These are phyloP conservation scores for Coriolopsis trogii DNA, from an alignment of 1,284 basidiomycete species.

Conservation along the genomic window DNA sequence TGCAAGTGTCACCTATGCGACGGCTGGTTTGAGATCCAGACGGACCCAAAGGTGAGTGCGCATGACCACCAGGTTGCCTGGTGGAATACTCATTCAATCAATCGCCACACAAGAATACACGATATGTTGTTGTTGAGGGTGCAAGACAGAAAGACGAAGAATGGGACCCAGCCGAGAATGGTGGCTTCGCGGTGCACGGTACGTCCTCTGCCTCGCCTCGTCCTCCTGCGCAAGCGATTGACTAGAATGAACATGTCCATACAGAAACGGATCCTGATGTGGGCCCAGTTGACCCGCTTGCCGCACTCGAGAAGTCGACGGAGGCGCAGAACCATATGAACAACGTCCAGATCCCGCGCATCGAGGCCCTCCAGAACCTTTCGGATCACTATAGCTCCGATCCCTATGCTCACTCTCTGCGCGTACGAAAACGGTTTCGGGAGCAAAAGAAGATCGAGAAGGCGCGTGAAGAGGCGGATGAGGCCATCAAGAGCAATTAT, in stretches of 20 bases:
- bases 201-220: no score
- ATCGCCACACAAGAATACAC: constrained; percentile 73
- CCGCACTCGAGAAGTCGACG: constrained; percentile 85
- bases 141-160: constrained; percentile 92
- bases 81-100: background rate
- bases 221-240: no score
- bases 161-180: constrained; percentile 96
- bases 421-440: constrained; percentile 81
- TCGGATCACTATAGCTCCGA: constrained; percentile 81
- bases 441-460: constrained; percentile 81
- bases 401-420: constrained; percentile 80
- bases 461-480: constrained; percentile 67
- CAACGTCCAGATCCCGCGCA: constrained; percentile 72
- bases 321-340: constrained; percentile 74
- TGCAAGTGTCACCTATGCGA: constrained; percentile 97
- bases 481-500: constrained; percentile 70
- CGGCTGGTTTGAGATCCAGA: constrained; percentile 95
- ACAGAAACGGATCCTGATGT: constrained; percentile 74
- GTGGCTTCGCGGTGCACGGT: constrained; percentile 90
- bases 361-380: constrained; percentile 76
- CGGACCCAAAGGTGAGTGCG: constrained; percentile 85
- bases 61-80: background rate
- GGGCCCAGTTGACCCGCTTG: constrained; percentile 77
- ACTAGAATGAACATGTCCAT: background rate
- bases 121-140: constrained; percentile 91